Evolutionary conservation across 1,284 basidiomycete genomes (phyloP).

Genomic region (Singerocomus rubriflavus): DNA sequence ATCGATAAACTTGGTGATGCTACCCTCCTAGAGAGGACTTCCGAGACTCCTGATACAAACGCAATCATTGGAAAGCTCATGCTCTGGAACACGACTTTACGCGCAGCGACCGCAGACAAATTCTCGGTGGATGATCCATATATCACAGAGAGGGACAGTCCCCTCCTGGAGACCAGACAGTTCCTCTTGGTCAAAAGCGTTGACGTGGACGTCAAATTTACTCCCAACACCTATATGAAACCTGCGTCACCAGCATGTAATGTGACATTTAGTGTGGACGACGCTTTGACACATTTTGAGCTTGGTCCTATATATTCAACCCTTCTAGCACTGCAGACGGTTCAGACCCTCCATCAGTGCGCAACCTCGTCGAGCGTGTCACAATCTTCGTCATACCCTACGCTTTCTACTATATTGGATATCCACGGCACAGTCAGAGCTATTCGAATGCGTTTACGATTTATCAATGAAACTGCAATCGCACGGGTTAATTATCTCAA

Average conservation of each 20-base stretch:
- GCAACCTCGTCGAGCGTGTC: constrained; percentile 28
- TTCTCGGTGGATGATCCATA: constrained; percentile 63
- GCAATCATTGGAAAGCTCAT: constrained; percentile 43
- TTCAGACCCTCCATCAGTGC: constrained; percentile 42
- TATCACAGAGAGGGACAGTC: constrained; percentile 50
- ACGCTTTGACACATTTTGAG: constrained; percentile 49
- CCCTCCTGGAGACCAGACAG: constrained; percentile 41
- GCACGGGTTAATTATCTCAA: constrained; percentile 46
- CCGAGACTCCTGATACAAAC: constrained; percentile 30
- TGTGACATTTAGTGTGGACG: constrained; percentile 27
- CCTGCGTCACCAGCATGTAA: constrained; percentile 13
- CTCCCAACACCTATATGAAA: constrained; percentile 17
- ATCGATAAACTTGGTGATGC: constrained; percentile 63
- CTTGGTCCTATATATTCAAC: constrained; percentile 74
- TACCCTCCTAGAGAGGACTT: constrained; percentile 45
- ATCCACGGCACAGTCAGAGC: constrained; percentile 38
- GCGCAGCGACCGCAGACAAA: constrained; percentile 59
- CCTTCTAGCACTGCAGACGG: constrained; percentile 61
- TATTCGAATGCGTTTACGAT: constrained; percentile 45
- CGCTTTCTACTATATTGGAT: constrained; percentile 21
- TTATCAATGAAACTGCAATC: constrained; percentile 49
- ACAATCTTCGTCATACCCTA: constrained; percentile 9
- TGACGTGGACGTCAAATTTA: constrained; percentile 38
- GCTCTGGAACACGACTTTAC: constrained; percentile 47
- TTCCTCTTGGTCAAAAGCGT: constrained; percentile 46